Evolutionary conservation across 2,329 filamentous ascomycete genomes (phyloP), one percentile per base, ranked within the genome.

Genomic region (Neofusicoccum laricinum): DNA sequence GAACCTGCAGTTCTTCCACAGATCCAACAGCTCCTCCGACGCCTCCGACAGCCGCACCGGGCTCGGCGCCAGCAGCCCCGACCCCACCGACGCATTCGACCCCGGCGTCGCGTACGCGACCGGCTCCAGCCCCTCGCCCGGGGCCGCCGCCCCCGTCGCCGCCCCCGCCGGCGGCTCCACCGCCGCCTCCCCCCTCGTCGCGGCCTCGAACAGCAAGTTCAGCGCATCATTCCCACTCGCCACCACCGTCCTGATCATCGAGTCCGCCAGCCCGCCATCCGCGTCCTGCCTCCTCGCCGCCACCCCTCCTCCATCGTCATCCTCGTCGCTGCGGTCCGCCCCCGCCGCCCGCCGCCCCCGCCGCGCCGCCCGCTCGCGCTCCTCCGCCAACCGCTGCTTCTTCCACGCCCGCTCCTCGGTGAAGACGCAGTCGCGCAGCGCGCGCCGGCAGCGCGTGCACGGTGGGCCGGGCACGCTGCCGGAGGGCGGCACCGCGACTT

Each of bases 191-290:
- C 76, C 75, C 38, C 75, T 71, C 41, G 73, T 74, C 21, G 80
- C 81, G 25, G 82, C 82, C 63, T 84, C 81, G 63, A 84, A 85
- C 1, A 85, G 73, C 17, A 85, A 74, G 55, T 82, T 83, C 40
- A 85, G 68, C 4, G 83, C 83, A 73, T 85, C 82, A 59, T 83
- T 84, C 11, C 81, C 81, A 64, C 80, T 84, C 0, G 82, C 82
- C 3, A 85, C 83, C 8, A 85, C 80, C 0, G 78, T 82, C 51
- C 79, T 72, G 72, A 83, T 79, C 19, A 82, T 77, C 0, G 77
- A 78, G 59, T 76, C 72, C 14, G 75, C 74, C 12, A 79, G 69
- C 40, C 74, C 71, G 12, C 8, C 57, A 36, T 65, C 57, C 19
- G 11, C 15, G 19, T 30, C 8, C 46, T 30, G 5, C 21, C 76